Evolutionary conservation across 257 asterid species (phyloP), one percentile per base, ranked within the genome.

Genomic region (Voacanga thouarsii): DNA sequence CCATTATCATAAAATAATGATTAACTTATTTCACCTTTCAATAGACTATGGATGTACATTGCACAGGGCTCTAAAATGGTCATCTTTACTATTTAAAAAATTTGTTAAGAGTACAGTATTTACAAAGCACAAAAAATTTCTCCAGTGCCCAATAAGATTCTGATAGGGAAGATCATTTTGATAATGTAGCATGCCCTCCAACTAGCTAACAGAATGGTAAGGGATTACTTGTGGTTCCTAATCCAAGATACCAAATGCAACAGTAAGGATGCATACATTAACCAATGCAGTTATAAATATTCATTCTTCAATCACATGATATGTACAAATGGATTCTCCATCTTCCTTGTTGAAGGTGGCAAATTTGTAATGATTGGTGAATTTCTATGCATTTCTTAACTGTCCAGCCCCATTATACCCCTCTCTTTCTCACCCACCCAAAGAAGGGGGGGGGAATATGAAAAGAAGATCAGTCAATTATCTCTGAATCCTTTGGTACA

Each of bases 61-160:
- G 83, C 90, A 84, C 91, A 84, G 77, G 88, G 84, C 90, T 85
- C 88, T 86, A 85, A 81, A 82, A 76, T 80, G 57, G 79, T 82
- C 45, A 67, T 82, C 81, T 81, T 72, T 60, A 71, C n/a, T 65
- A 82, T 81, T 78, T 72, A 72, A 80, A 76, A 33, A 44, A 10
- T 85, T 77, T 87, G 56, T 59, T 23, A 37, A 74, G 83, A 72
- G 77, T 77, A 68, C 43, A 71, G 47, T 55, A 68, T 50, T 83
- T 85, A 75, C 89, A 87, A 85, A 87, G 92, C 90, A 89, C 94
- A 80, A 89, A 84, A 88, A 77, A 84, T 84, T 53, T 78, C 74
- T 78, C 45, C 84, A 79, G 81, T 51, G 79, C 84, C 83, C 86
- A 44, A 85, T 77, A 86, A 83, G 91, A 88, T 91, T 88, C 83